Evolutionary conservation across 1,284 basidiomycete genomes (phyloP).

Genomic region (Testicularia cyperi): DNA sequence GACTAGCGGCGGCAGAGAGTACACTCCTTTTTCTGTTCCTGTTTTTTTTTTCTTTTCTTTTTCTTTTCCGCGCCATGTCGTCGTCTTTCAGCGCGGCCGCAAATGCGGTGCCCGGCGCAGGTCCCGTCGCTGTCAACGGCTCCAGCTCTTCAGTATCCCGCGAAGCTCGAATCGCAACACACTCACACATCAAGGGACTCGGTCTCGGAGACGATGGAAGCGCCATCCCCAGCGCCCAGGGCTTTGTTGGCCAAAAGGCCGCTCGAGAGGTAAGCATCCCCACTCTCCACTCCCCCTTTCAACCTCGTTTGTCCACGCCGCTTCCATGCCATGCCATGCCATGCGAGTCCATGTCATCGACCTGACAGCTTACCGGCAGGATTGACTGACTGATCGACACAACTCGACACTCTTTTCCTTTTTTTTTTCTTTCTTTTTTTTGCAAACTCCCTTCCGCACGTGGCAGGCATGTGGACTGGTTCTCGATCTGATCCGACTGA

Average conservation of each 20-base stretch:
- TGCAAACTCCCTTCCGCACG: too few relatives aligned
- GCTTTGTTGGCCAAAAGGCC: constrained; percentile 85
- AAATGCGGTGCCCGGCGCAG: constrained; percentile 14
- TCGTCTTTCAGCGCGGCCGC: too few relatives aligned
- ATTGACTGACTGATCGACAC: neutral
- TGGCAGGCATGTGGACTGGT: constrained; percentile 85
- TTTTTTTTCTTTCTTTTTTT: neutral
- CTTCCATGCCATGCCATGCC: too few relatives aligned
- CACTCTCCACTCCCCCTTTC: too few relatives aligned
- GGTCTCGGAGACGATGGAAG: constrained; percentile 83
- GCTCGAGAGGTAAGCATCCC: constrained; percentile 86
- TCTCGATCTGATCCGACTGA: constrained; percentile 83
- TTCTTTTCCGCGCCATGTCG: too few relatives aligned
- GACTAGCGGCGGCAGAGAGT: too few relatives aligned
- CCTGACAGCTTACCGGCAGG: too few relatives aligned
- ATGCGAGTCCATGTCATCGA: too few relatives aligned
- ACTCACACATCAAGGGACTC: constrained; percentile 94
- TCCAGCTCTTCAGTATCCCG: constrained; percentile 28
- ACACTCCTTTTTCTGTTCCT: too few relatives aligned
- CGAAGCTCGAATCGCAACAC: constrained; percentile 72
- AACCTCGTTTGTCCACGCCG: too few relatives aligned
- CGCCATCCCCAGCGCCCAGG: constrained; percentile 70
- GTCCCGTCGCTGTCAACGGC: constrained; percentile 27
- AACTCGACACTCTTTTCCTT: neutral
- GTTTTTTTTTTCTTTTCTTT: too few relatives aligned